Percentiles rank a stretch among this genome's conserved stretches.
Evolutionary conservation across 2,329 filamentous ascomycete species (phyloP).

Genomic region (Trichothecium roseum): DNA sequence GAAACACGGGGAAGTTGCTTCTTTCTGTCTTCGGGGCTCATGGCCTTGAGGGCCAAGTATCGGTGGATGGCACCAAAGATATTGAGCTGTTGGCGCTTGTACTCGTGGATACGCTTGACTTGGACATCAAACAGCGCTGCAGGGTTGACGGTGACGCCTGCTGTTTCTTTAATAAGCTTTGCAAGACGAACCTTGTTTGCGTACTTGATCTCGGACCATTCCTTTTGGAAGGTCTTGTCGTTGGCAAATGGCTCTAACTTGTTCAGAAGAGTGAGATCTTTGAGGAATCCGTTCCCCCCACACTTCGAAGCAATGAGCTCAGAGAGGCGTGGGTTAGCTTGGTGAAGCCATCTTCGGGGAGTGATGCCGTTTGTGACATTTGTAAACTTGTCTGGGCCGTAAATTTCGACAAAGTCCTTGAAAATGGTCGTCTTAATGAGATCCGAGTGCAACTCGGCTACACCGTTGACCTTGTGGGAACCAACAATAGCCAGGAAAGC

Average conservation of each 20-base stretch:
- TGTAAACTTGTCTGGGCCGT: slow-evolving; percentile 93
- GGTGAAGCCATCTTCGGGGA: slow-evolving; percentile 89
- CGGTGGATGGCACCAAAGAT: slow-evolving; percentile 97
- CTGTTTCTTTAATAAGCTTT: slow-evolving; percentile 77
- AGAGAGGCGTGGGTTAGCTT: slow-evolving; percentile 88
- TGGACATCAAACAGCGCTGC: slow-evolving; percentile 89
- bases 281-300: slow-evolving; percentile 75
- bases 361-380: slow-evolving; percentile 99
- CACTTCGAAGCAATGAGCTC: slow-evolving; percentile 86
- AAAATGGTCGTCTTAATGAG: slow-evolving; percentile 99
- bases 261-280: slow-evolving; percentile 78
- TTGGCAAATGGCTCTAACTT: slow-evolving; percentile 76
- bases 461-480: slow-evolving; percentile 98
- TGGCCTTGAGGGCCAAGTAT: slow-evolving; percentile 78
- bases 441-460: slow-evolving; percentile 94
- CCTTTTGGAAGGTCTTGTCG: slow-evolving; percentile 82
- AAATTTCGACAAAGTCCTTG: slow-evolving; percentile 95
- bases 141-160: slow-evolving; percentile 75
- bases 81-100: slow-evolving; percentile 98
- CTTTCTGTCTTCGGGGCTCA: slow-evolving; percentile 75
- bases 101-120: slow-evolving; percentile 98
- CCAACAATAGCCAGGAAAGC: slow-evolving; percentile 90
- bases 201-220: slow-evolving; percentile 95
- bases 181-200: slow-evolving; percentile 91
- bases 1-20: slow-evolving; percentile 81